Evolutionary conservation across 2,329 filamentous ascomycete species (phyloP), one percentile per base, ranked within the genome.

Genomic region (Fusarium luffae): DNA sequence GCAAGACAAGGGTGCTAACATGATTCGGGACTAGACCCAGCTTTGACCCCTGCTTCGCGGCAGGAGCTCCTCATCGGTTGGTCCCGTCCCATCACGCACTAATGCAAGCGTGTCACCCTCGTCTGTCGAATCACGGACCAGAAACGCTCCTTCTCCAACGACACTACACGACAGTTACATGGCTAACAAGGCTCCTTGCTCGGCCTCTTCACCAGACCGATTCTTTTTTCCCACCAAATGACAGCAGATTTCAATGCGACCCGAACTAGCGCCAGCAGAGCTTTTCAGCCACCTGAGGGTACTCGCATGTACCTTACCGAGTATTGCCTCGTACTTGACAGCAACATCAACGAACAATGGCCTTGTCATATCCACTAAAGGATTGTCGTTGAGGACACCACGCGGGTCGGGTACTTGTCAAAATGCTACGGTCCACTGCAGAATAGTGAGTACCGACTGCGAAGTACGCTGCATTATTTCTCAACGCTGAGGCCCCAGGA

Each of bases 71-170:
- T 76, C 66, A 78, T 79, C 80, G 80, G 80, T 81, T 81, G 80
- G 80, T 81, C 80, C 83, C 81, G 78, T 80, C 81, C 82, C 80
- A 77, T 78, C 75, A 78, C 75, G 76, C 76, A 78, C 77, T 77
- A 77, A 79, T 84, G 82, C 82, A 83, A 79, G 77, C 79, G 79
- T 79, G 79, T 85, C 83, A 85, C 83, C 66, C 64, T 61, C 59
- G 57, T 51, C 50, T 19, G 66, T 73, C 82, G 77, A 84, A 84
- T 81, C 74, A 80, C 55, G 42, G 62, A 32, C 65, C 59, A 63
- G 62, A 70, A 62, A 59, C 32, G 51, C 63, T 48, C 34, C 73
- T 72, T 72, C 66, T 57, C 65, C 68, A 64, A 69, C 66, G 59
- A 73, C 66, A 68, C 67, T 70, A 69, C 70, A 72, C 49, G 49